Evolutionary conservation across 2,329 filamentous ascomycete species (phyloP).

Genomic region (Polychaeton citri): DNA sequence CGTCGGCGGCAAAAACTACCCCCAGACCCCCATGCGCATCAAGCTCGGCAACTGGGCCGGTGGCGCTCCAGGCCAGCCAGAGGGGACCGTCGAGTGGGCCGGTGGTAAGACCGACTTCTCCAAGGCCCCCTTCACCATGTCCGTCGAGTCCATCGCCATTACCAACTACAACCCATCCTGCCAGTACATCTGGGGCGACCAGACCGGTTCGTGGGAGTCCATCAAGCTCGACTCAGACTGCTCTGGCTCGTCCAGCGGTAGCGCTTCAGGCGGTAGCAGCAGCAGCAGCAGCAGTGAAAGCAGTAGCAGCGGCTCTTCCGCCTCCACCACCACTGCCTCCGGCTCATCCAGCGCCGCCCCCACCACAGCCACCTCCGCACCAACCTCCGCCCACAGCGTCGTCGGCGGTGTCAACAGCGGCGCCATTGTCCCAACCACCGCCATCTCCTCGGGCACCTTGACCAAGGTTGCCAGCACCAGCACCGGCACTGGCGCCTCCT

Average conservation of each 20-base stretch:
- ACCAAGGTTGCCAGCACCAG: slow-evolving; percentile 1
- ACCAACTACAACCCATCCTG: slow-evolving; percentile 39
- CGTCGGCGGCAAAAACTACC: slow-evolving; percentile 53
- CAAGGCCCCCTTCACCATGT: slow-evolving; percentile 38
- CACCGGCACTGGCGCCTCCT: slow-evolving; percentile 4
- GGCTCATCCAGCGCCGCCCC: slow-evolving; percentile 8
- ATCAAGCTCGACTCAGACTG: slow-evolving; percentile 29
- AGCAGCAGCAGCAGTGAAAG: slow-evolving; percentile 20
- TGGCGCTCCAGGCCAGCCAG: slow-evolving; percentile 32
- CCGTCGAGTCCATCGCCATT: slow-evolving; percentile 36
- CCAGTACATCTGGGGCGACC: slow-evolving; percentile 38
- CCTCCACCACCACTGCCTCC: slow-evolving; percentile 1
- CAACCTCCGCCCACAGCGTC: slow-evolving; percentile 16
- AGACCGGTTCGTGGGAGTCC: slow-evolving; percentile 32
- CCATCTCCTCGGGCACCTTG: slow-evolving; percentile 8
- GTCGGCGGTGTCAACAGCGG: slow-evolving; percentile 9
- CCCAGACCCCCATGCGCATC: slow-evolving; percentile 64
- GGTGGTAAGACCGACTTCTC: slow-evolving; percentile 42
- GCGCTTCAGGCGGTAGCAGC: slow-evolving; percentile 6
- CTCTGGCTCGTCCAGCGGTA: neutral
- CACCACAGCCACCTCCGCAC: slow-evolving; percentile 11
- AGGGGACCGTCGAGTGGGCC: slow-evolving; percentile 54
- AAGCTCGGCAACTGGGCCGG: slow-evolving; percentile 39
- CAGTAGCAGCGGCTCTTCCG: slow-evolving; percentile 5
- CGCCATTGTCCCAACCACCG: slow-evolving; percentile 9